Percentiles rank a stretch among this genome's conserved stretches.
These are phyloP conservation scores for Takashimella koratensis DNA, from an alignment of 1,284 basidiomycete genomes.

Conservation along the genomic window DNA sequence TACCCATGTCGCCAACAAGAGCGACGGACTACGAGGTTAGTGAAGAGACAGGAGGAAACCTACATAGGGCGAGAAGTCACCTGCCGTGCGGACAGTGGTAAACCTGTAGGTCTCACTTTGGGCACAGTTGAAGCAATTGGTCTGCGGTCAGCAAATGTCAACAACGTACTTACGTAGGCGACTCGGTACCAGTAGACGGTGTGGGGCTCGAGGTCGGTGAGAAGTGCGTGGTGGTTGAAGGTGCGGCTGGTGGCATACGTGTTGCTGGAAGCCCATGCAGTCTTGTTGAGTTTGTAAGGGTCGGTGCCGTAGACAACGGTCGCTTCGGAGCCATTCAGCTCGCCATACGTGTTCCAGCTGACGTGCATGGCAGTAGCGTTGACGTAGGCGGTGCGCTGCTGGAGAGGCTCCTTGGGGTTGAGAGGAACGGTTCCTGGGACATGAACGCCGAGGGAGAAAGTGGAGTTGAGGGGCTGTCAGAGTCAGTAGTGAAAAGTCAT, in stretches of 20 bases:
- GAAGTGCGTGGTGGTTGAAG: conserved; percentile 20
- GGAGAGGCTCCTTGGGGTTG: not conserved
- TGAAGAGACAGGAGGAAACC: not conserved
- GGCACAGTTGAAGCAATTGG: not conserved
- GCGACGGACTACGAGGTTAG: conserved; percentile 9
- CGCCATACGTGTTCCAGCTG: not conserved
- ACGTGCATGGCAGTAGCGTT: not conserved
- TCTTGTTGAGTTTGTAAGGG: conserved; percentile 10
- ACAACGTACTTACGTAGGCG: conserved; percentile 5
- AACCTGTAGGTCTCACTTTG: conserved; percentile 15
- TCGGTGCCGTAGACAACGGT: conserved; percentile 3
- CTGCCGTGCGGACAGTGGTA: conserved; percentile 11
- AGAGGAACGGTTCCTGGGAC: not conserved
- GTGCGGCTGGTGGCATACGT: conserved; percentile 22
- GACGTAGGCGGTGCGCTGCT: not conserved
- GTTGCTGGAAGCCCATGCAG: not conserved
- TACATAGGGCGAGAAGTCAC: conserved; percentile 8
- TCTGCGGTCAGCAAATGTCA: not conserved
- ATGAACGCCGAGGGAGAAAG: not conserved
- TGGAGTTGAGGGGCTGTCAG: not conserved
- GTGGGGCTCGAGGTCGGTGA: conserved; percentile 11
- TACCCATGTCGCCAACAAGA: conserved; percentile 11
- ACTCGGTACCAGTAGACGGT: conserved; percentile 19
- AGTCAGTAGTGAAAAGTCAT: not conserved
- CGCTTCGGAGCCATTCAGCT: not conserved